Percentiles rank a stretch among this genome's conserved stretches.
phyloP scores from a whole-genome alignment of 108 stramenopile species.

The Nannochloropsis salina region DNA sequence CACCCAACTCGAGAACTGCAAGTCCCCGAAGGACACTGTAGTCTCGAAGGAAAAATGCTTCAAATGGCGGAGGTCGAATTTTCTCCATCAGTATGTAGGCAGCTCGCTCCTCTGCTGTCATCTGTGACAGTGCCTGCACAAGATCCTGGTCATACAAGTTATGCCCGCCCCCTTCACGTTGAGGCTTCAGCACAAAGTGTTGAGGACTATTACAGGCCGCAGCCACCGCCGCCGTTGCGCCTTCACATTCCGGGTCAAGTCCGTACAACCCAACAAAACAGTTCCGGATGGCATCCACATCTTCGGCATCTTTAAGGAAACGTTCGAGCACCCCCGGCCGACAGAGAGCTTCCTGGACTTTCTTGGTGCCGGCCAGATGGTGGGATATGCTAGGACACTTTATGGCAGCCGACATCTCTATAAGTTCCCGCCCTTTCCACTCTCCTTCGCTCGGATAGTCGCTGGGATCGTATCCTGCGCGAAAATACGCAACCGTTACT shows the following conservation, averaged over 20 bases:
- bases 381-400: constrained; percentile 81
- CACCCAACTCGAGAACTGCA: constrained; percentile 56
- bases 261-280: constrained; percentile 73
- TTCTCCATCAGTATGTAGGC: constrained; percentile 57
- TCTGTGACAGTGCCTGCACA: constrained; percentile 21
- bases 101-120: constrained; percentile 28
- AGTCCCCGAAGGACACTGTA: neutral
- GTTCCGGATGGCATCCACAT: constrained; percentile 48
- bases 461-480: constrained; percentile 85
- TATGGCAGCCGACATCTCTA: constrained; percentile 71
- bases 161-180: constrained; percentile 95
- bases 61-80: constrained; percentile 37
- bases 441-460: constrained; percentile 72
- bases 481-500: constrained; percentile 75
- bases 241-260: constrained; percentile 66
- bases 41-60: neutral
- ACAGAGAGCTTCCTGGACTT: constrained; percentile 87
- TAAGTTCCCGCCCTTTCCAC: constrained; percentile 69
- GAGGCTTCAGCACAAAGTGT: constrained; percentile 86
- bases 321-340: constrained; percentile 69
- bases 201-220: constrained; percentile 58
- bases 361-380: constrained; percentile 90
- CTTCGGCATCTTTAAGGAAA: constrained; percentile 51
- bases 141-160: constrained; percentile 80
- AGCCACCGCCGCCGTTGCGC: constrained; percentile 59